phyloP scores from a whole-genome alignment of 1,284 basidiomycete genomes.

The Austroboletus niveus region DNA sequence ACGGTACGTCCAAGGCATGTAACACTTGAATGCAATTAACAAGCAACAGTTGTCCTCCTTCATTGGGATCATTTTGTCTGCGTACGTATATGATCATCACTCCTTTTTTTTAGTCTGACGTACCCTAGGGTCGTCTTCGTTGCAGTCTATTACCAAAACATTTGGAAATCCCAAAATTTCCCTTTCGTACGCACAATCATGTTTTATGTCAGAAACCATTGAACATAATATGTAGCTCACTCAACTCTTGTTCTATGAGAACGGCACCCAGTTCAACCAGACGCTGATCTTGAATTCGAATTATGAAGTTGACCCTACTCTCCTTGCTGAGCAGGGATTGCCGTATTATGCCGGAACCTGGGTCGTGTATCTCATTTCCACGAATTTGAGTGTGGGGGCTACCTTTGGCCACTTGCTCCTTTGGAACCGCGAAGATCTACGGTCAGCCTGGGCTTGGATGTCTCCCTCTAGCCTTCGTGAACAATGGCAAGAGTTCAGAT shows the following conservation, averaged over 20 bases:
- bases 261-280: constrained; percentile 49
- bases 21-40: neutral
- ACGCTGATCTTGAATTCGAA: constrained; percentile 46
- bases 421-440: constrained; percentile 48
- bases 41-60: constrained; percentile 38
- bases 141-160: constrained; percentile 43
- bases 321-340: constrained; percentile 45
- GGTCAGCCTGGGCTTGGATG: constrained; percentile 44
- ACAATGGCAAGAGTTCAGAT: constrained; percentile 24
- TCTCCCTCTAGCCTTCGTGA: constrained; percentile 24
- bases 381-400: constrained; percentile 39
- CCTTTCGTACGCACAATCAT: constrained; percentile 41
- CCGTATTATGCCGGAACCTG: constrained; percentile 37
- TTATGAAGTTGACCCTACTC: constrained; percentile 44
- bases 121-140: constrained; percentile 40
- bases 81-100: constrained; percentile 28
- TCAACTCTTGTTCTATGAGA: constrained; percentile 51
- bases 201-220: neutral
- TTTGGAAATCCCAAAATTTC: constrained; percentile 47
- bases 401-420: constrained; percentile 52
- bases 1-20: constrained; percentile 24
- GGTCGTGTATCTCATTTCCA: constrained; percentile 37
- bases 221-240: constrained; percentile 34
- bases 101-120: constrained; percentile 1
- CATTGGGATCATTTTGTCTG: constrained; percentile 45